Base-by-base conservation (phyloP, 345 rosid genomes). In the Leavenworthia alabamica region DNA sequence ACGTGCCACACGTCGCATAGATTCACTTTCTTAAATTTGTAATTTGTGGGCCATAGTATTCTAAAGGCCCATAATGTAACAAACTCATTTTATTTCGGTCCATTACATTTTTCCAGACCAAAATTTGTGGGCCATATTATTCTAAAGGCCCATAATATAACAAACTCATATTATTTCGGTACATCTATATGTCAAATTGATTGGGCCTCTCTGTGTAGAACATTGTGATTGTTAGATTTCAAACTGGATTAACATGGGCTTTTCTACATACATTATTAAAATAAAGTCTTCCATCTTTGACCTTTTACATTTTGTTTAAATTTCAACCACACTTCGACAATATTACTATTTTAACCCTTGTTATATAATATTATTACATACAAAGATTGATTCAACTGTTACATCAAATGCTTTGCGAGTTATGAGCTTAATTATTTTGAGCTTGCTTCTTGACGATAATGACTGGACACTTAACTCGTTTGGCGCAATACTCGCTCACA, bases 401-500 rank as follows among this genome's bases (percentile, higher is more conserved):
- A 68, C 60, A 50, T 48, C 52, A 31, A 31, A 39, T 7, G 28
- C 27, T 49, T 31, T 42, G 43, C 23, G 24, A 57, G 16, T 2
- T 27, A 12, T 7, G 23, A 68, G 4, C 10, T 60, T 43, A 48
- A 37, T 7, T 8, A 20, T 14, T 12, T 35, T 20, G 69, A 55
- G 58, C 3, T 4, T 62, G 36, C 37, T 73, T 79, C 83, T 86
- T 91, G 51, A 91, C 95, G 17, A 91, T 91, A 63, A 83, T 88
- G 59, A 88, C 91, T 0, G 96, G 95, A 62, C 96, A 91, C 66
- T 79, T 84, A 0, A 67, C 98, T 49, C 81, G 68, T 81, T 84
- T 86, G 40, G 97, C 90, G 60, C 94, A 86, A 20, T 86, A 60
- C 54, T 86, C 95, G 35, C 96, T 91, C 52, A 88, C 98, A 62